Evolutionary conservation across 306 rosid species (phyloP), one percentile per base, ranked within the genome.

Genomic region (Glycyrrhiza uralensis): DNA sequence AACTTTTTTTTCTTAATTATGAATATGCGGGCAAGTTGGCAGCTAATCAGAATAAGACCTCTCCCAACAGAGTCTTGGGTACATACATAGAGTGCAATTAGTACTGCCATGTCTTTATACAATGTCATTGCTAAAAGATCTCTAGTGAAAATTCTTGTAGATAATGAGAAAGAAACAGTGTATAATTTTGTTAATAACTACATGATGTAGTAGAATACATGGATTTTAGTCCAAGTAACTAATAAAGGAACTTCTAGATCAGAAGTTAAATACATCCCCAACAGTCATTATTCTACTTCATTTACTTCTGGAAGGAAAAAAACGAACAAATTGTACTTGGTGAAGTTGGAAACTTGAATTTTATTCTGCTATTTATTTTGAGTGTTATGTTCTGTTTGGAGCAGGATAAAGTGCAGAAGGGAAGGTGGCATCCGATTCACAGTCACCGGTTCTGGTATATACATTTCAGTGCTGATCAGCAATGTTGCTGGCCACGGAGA

Each of bases 401-500:
- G 74, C 85, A 93, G 97, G 90, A 93, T 91, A 38, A 89, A 86
- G 66, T 93, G 98, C 88, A 81, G 96, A 79, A 93, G 79, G 80
- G 94, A 91, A 80, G 98, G 96, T 26, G 98, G 98, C 19, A 69
- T 93, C 36, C 89, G 91, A 11, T 91, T 89, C 50, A 80, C 87
- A 0, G 20, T 93, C 26, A 83, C 80, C 13, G 97, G 98, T 59
- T 86, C 90, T 7, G 87, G 86, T 46, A 91, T 93, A 79, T 93
- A 84, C 74, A 30, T 93, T 36, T 93, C 98, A 1, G 96, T 87
- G 69, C 87, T 93, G 78, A 87, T 93, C 61, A 75, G 84, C 76
- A 93, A 93, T 57, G 98, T 89, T 55, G 98, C 88, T n/a, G 96
- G 97, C 20, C 84, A 84, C 0, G 98, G 98, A 63, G 98, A 93